Percentiles rank a stretch among this genome's conserved stretches.
phyloP scores from a whole-genome alignment of 345 rosid species.

The Anacardium occidentale region DNA sequence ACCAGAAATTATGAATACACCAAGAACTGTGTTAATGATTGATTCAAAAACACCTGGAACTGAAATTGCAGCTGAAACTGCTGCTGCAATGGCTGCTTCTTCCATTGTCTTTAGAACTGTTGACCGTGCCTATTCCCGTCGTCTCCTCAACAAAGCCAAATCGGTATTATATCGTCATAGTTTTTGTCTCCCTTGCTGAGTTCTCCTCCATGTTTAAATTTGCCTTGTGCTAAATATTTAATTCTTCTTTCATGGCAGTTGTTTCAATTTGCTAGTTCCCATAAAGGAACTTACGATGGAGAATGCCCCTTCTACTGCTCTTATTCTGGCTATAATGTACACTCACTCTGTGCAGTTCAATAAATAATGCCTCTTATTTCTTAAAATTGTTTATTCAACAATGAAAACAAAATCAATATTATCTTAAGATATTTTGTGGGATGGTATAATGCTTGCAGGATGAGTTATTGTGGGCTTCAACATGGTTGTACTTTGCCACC shows the following conservation, averaged over 20 bases:
- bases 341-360: slow-evolving; percentile 5
- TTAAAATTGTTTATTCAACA: neutral
- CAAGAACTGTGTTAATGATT: slow-evolving; percentile 68
- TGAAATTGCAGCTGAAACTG: slow-evolving; percentile 80
- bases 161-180: slow-evolving; percentile 25
- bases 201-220: neutral
- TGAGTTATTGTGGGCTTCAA: slow-evolving; percentile 87
- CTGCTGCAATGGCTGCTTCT: slow-evolving; percentile 84
- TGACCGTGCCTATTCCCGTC: slow-evolving; percentile 54
- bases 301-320: slow-evolving; percentile 98
- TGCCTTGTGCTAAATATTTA: neutral
- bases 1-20: slow-evolving; percentile 77
- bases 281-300: slow-evolving; percentile 77
- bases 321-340: slow-evolving; percentile 76
- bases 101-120: slow-evolving; percentile 59
- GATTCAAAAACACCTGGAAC: slow-evolving; percentile 59
- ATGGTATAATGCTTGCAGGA: slow-evolving; percentile 41
- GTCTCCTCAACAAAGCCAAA: slow-evolving; percentile 85
- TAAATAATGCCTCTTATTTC: neutral
- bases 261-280: slow-evolving; percentile 56
- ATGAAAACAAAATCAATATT: neutral
- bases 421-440: neutral
- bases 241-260: slow-evolving; percentile 41
- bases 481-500: slow-evolving; percentile 80
- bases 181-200: neutral